Evolutionary conservation across 208 protist species (phyloP), one percentile per base, ranked within the genome.

Genomic region (Leishmania mexicana): DNA sequence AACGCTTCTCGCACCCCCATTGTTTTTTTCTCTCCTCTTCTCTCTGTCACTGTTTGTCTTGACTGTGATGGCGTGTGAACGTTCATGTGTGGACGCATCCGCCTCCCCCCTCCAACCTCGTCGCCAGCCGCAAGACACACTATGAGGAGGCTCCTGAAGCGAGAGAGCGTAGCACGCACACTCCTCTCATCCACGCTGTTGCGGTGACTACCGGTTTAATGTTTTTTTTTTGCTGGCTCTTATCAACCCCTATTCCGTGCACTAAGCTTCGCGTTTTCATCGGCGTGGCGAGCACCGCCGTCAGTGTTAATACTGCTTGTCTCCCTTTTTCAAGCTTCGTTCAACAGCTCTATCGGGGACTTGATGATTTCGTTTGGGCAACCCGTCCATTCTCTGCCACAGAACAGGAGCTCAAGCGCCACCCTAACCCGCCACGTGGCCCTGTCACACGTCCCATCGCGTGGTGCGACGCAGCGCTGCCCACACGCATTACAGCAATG

Each of bases 321-420:
- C 35, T 71, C 80, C 68, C 87, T 83, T 85, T 82, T 83, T 58
- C 85, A 73, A 87, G 45, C 54, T 45, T 49, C 13, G 11, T 11
- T 70, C 35, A 21, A n/a, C 35, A 62, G 57, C 24, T 24, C 57
- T 31, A 2, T 35, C 11, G 17, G 45, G 13, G 15, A 49, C 24
- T 49, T 53, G 47, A 19, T 67, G 31, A 53, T 21, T 31, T 21
- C 24, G 11, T 68, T 58, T 53, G 31, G 31, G 31, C 31, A 35
- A 35, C 31, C 31, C 31, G 31, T 35, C 57, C 13, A 31, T 15
- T 62, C 24, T 62, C 57, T 31, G 57, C 24, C 28, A 62, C 31
- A 31, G 24, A 31, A 1, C 57, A 62, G n/a, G 57, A 62, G 17
- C 0, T 31, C 57, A 31, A 62, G 7, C 28, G 5, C 57, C 57